Evolutionary conservation across 192 early-diverging fungal species (phyloP).

Genomic region (Pilaira anomala): DNA sequence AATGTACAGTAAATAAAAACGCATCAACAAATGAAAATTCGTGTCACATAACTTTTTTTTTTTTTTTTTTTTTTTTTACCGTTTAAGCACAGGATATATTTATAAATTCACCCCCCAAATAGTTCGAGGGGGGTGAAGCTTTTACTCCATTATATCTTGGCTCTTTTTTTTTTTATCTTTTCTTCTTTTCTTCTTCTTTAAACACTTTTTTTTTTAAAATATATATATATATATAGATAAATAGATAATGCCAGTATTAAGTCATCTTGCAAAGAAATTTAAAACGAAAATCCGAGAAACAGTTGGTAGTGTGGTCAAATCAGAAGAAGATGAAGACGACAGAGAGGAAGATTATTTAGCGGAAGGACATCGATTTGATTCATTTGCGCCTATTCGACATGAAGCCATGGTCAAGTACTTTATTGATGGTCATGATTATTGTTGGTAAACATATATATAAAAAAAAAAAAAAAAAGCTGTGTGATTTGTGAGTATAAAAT

Average conservation of each 20-base stretch:
- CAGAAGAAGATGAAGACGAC: conserved; percentile 37
- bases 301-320: conserved; percentile 22
- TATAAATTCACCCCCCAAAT: too few species aligned
- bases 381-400: conserved; percentile 74
- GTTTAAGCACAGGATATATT: neutral
- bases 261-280: conserved; percentile 12
- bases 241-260: conserved; percentile 11
- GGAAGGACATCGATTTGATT: conserved; percentile 56
- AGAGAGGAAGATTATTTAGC: conserved; percentile 40
- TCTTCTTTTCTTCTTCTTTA: neutral
- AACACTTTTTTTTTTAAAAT: too few species aligned
- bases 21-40: neutral
- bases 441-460: conserved; percentile 33
- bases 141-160: neutral
- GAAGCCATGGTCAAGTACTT: conserved; percentile 64
- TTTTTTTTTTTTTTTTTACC: neutral
- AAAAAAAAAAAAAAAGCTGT: too few species aligned
- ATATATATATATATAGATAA: too few species aligned
- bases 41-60: conserved; percentile 2
- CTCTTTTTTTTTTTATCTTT: neutral
- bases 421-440: conserved; percentile 79
- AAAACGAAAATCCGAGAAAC: conserved; percentile 5
- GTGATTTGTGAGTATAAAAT: neutral
- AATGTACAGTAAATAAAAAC: neutral
- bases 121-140: too few species aligned